Conservation (phyloP, 805 yeast genomes). For the Metschnikowia borealis region DNA sequence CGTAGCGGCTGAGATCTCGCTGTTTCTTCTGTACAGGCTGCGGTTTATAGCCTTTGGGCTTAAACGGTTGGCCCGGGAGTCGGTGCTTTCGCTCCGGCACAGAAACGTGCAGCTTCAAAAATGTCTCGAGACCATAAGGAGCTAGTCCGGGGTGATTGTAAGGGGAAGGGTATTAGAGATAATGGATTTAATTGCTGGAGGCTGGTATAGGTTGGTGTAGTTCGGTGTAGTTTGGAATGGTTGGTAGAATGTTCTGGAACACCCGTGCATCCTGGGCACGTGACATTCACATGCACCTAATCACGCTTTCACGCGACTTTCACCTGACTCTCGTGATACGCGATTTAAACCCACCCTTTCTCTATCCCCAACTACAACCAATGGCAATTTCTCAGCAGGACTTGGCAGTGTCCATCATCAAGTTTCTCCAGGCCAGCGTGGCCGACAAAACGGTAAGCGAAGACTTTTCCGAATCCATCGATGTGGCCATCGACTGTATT, state of each 20-base stretch:
- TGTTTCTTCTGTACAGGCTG: slow-evolving; percentile 50
- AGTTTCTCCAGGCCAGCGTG: slow-evolving; percentile 60
- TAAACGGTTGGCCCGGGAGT: slow-evolving; percentile 22
- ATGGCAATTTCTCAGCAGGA: slow-evolving; percentile 57
- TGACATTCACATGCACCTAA: too few species aligned
- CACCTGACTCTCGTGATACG: too few species aligned
- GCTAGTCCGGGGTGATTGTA: too few species aligned
- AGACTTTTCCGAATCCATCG: slow-evolving; percentile 84
- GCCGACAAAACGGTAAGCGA: slow-evolving; percentile 60
- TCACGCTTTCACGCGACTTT: neutral
- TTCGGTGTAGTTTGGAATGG: too few species aligned
- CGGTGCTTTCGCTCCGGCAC: slow-evolving; percentile 6
- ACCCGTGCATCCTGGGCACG: slow-evolving; percentile 12
- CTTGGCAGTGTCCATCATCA: slow-evolving; percentile 68
- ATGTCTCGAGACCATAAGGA: neutral
- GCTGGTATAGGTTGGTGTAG: too few species aligned
- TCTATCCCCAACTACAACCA: neutral
- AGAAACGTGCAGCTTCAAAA: slow-evolving; percentile 1
- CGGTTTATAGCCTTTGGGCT: slow-evolving; percentile 37
- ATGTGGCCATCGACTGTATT: slow-evolving; percentile 90
- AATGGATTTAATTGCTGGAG: too few species aligned
- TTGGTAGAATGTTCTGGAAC: slow-evolving; percentile 16
- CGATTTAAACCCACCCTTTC: neutral
- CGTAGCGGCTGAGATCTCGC: slow-evolving; percentile 60
- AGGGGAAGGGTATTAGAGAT: too few species aligned